A percentile compares a stretch with the other conserved stretches of the same genome.
Evolutionary conservation across 768 basidiomycete species (phyloP).

Genomic region (Suillus subaureus): DNA sequence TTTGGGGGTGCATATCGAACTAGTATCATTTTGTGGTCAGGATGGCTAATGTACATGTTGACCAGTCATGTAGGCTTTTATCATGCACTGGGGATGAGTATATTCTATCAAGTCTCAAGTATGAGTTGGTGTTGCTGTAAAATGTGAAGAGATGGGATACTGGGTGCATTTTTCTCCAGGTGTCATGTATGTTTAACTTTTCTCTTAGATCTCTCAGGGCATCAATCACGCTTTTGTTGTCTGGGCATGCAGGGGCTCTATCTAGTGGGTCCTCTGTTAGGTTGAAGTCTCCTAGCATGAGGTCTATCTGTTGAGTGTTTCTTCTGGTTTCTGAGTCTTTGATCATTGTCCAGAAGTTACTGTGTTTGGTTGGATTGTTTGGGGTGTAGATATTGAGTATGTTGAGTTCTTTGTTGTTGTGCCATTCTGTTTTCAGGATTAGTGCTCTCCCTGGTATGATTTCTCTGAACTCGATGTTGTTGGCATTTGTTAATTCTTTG

Average conservation of each 20-base stretch:
- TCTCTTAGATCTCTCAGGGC: conserved; percentile 19
- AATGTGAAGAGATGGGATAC: background rate
- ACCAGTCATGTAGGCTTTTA: background rate
- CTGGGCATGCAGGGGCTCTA: conserved; percentile 28
- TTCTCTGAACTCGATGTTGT: background rate
- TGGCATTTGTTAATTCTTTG: conserved; percentile 22
- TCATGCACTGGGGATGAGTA: fast-evolving
- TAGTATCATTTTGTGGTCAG: background rate
- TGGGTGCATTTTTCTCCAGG: background rate
- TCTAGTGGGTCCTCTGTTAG: conserved; percentile 42
- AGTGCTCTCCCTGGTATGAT: conserved; percentile 34
- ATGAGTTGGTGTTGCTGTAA: background rate
- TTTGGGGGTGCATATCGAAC: background rate
- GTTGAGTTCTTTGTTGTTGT: conserved; percentile 18
- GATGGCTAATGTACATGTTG: background rate
- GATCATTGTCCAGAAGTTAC: conserved; percentile 28
- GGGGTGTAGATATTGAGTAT: conserved; percentile 41
- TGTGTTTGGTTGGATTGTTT: conserved; percentile 29
- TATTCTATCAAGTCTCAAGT: background rate
- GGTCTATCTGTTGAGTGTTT: conserved; percentile 13
- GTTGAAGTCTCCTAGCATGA: conserved; percentile 47
- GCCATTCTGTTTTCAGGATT: conserved; percentile 19
- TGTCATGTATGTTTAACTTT: too few relatives aligned
- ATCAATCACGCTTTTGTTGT: conserved; percentile 14
- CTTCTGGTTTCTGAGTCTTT: too few relatives aligned